Evolutionary conservation across 2,329 filamentous ascomycete species (phyloP), one percentile per base, ranked within the genome.

Genomic region (Geoglossum cookeanum): DNA sequence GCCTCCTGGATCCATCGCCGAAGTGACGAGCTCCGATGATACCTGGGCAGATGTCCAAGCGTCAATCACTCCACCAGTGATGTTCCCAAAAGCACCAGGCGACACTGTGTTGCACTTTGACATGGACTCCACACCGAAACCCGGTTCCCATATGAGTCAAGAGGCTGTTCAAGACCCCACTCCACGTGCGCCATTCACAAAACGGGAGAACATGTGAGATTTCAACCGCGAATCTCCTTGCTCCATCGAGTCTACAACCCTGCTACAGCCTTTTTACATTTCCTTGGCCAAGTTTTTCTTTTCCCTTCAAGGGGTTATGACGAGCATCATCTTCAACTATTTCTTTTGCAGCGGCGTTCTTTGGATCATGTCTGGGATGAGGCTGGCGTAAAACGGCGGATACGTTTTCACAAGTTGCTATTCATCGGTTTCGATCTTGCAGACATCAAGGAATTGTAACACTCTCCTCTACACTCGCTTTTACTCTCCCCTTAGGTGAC

Each of bases 41-140:
- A n/a, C 30, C 13, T 53, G 49, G 49, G 30, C 54, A 11, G 54
- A 56, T 11, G 29, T 56, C 15, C 54, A 45, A 30, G 27, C 54
- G n/a, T 56, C 54, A n/a, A 48, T 48, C 39, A 56, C 54, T 27
- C 54, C 54, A 17, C 54, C 54, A 9, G 54, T 42, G 35, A 44
- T 56, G 30, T 56, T 56, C 39, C 54, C 54, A 17, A 53, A 53
- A n/a, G 17, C 22, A 3, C 30, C 49, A 22, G 49, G 49, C 22
- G 49, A 17, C 15, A 53, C 49, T 8, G 49, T 35, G 32, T 37
- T 53, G 22, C 30, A 35, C 17, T 22, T 53, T 37, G 49, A 53
- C 30, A 53, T 53, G 32, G 22, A 53, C 49, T 22, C 33, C 9
- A 53, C 49, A 7, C 49, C 49, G 9, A 53, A 35, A 13, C 49